Conservation (phyloP, 257 asterid species). For the Nyctanthes arbortristis region DNA sequence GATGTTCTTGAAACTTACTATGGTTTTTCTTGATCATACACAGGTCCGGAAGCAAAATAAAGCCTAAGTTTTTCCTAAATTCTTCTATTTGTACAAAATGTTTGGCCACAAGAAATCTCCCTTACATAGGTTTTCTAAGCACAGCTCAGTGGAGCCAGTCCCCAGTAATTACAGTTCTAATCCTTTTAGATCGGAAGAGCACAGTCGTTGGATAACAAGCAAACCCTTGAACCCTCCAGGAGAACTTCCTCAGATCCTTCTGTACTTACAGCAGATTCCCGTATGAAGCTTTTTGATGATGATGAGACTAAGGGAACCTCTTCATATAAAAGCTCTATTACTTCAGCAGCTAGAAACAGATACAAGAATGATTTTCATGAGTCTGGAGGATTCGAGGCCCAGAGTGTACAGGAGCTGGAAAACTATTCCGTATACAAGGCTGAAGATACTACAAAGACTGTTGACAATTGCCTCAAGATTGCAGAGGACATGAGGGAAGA, state of each 20-base stretch:
- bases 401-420: constrained; percentile 74
- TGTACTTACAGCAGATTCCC: constrained; percentile 31
- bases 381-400: constrained; percentile 77
- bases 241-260: constrained; percentile 67
- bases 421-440: constrained; percentile 71
- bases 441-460: constrained; percentile 76
- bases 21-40: constrained; percentile 11
- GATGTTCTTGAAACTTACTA: no score
- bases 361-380: constrained; percentile 72
- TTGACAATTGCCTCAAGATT: constrained; percentile 74
- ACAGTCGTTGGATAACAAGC: constrained; percentile 55
- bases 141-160: constrained; percentile 35
- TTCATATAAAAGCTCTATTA: constrained; percentile 36
- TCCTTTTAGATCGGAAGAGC: constrained; percentile 80
- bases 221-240: constrained; percentile 44
- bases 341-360: constrained; percentile 51
- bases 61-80: constrained; percentile 21
- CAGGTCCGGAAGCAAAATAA: constrained; percentile 6
- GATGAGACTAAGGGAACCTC: constrained; percentile 42
- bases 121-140: constrained; percentile 47
- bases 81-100: constrained; percentile 43
- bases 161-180: constrained; percentile 38
- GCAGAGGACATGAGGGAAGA: constrained; percentile 92
- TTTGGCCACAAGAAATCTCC: constrained; percentile 68
- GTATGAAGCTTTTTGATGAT: constrained; percentile 72